Evolutionary conservation across 306 rosid species (phyloP).

Genomic region (Cucurbita moschata): DNA sequence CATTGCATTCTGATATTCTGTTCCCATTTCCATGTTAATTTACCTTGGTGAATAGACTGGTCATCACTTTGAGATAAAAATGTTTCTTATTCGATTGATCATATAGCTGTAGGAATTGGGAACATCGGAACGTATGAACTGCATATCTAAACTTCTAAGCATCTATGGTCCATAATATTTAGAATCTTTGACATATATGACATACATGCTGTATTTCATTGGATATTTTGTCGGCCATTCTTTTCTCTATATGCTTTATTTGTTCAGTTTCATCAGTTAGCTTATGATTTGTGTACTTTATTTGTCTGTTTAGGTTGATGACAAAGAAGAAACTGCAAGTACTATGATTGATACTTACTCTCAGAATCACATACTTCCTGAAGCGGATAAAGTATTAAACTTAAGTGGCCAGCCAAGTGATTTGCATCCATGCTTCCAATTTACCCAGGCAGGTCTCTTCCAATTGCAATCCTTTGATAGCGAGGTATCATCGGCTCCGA

Average conservation of each 20-base stretch:
- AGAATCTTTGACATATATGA: neutral
- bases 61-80: neutral
- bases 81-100: neutral
- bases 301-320: slow-evolving; percentile 30
- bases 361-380: slow-evolving; percentile 13
- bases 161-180: neutral
- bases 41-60: neutral
- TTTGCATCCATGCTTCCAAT: slow-evolving; percentile 26
- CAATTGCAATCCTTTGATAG: slow-evolving; percentile 24
- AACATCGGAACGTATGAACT: neutral
- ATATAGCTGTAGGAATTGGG: neutral
- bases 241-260: neutral
- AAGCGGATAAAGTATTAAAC: slow-evolving; percentile 6
- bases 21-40: neutral
- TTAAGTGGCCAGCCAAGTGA: slow-evolving; percentile 24
- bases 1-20: neutral
- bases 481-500: slow-evolving; percentile 29
- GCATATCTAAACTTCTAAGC: neutral
- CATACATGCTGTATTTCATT: neutral
- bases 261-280: neutral
- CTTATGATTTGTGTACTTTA: neutral
- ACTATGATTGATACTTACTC: slow-evolving; percentile 25
- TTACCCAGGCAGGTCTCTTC: slow-evolving; percentile 19
- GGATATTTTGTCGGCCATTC: neutral
- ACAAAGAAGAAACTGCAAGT: slow-evolving; percentile 41